Evolutionary conservation across 225 moss, liverwort and hornwort species (phyloP), one percentile per base, ranked within the genome.

Genomic region (Asterella californica): DNA sequence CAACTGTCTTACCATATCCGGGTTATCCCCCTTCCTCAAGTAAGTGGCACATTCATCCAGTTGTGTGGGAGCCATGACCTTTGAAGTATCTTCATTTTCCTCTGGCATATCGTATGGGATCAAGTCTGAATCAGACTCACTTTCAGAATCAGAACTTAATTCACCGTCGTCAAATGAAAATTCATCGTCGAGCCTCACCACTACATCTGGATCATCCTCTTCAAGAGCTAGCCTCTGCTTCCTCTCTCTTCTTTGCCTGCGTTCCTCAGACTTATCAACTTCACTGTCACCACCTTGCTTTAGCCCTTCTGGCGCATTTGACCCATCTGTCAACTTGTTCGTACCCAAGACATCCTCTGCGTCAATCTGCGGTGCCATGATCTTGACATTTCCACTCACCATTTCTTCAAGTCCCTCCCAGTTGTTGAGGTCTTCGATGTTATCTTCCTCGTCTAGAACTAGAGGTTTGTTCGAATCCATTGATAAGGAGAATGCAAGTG

Each of bases 71-170:
- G 90, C 84, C 64, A 90, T 92, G 81, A 85, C 90, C 79, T 79
- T 89, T 2, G 29, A 52, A 83, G 87, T 70, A 76, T 90, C 93
- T 62, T 81, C 90, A 70, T 90, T 90, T 79, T 90, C 94, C 75
- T 97, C 97, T 24, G 91, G 91, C 86, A 97, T 94, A 86, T 93
- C 89, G 21, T 97, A 97, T 0, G 97, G 97, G 82, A 88, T 91
- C 65, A 97, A 79, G 73, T 90, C 83, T 70, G 87, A 84, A 49
- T 91, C 91, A 54, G 79, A 85, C 25, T 90, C 93, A 76, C 74
- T 82, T 53, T 80, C 91, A 81, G 89, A 89, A 47, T 77, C 85
- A 37, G 81, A 82, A 82, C 86, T 90, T 76, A 72, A 74, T 76
- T 78, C 88, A 57, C 68, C 84, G 61, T 93, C 93, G 67, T 82